Evolutionary conservation across 2,329 filamentous ascomycete species (phyloP).

Genomic region (Chaetothyriales sp.): DNA sequence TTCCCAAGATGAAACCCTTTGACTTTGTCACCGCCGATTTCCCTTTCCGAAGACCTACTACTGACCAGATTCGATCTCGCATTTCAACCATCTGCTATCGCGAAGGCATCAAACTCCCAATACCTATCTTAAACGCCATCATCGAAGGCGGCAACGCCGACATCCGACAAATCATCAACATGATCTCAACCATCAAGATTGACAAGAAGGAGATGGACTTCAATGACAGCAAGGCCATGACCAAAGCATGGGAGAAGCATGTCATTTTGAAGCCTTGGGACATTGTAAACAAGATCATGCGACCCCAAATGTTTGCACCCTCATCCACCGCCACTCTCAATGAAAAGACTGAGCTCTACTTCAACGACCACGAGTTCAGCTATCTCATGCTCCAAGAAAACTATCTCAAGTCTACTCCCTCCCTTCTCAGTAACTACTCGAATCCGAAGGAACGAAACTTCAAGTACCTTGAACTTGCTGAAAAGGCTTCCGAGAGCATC

Average conservation of each 20-base stretch:
- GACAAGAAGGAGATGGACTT: conserved; percentile 63
- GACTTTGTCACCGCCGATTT: conserved; percentile 74
- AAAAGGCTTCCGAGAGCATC: conserved; percentile 86
- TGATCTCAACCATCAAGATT: conserved; percentile 87
- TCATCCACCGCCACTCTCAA: conserved; percentile 79
- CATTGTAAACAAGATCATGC: conserved; percentile 85
- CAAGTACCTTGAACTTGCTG: conserved; percentile 73
- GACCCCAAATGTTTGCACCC: conserved; percentile 68
- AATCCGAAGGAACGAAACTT: conserved; percentile 54
- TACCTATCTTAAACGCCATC: conserved; percentile 73
- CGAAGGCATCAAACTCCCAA: conserved; percentile 74
- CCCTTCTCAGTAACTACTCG: conserved; percentile 46
- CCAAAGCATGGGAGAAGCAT: conserved; percentile 97
- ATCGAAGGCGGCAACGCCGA: conserved; percentile 94
- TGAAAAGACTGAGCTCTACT: conserved; percentile 97
- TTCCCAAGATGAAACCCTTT: conserved; percentile 98
- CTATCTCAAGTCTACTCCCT: conserved; percentile 73
- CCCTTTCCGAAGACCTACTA: conserved; percentile 74
- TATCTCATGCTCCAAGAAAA: conserved; percentile 98
- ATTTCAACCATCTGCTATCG: conserved; percentile 92
- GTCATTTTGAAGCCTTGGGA: conserved; percentile 96
- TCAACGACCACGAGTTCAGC: conserved; percentile 98
- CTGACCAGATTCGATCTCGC: conserved; percentile 78
- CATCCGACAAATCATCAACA: conserved; percentile 96
- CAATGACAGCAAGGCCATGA: conserved; percentile 82